These are phyloP conservation scores for Boletus tomentosulus DNA, from an alignment of 768 basidiomycete species.

Conservation along the genomic window DNA sequence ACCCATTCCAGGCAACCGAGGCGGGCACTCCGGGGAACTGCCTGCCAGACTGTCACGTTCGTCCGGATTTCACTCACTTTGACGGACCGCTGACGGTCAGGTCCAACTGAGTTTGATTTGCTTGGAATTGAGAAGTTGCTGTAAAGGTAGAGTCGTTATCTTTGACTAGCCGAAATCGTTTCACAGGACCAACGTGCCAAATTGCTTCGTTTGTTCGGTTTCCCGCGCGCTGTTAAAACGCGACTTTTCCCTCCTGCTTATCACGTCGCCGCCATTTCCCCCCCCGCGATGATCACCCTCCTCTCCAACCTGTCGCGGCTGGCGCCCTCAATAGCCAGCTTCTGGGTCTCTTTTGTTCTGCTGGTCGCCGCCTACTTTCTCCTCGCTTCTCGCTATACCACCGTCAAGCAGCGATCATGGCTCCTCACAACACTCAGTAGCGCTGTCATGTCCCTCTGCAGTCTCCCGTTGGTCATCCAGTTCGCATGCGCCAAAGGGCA, in stretches of 20 bases:
- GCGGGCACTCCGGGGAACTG: neutral
- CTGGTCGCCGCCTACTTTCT: conserved; percentile 28
- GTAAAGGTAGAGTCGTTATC: conserved; percentile 18
- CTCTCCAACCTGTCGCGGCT: conserved; percentile 14
- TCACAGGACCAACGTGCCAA: conserved; percentile 25
- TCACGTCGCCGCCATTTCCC: conserved; percentile 21
- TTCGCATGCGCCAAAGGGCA: conserved; percentile 24
- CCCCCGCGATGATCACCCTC: conserved; percentile 21
- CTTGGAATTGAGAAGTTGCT: conserved; percentile 6
- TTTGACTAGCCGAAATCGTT: conserved; percentile 13
- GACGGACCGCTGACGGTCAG: neutral
- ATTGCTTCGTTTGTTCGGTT: conserved; percentile 12
- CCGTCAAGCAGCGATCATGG: conserved; percentile 44
- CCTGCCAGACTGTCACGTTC: conserved; percentile 14
- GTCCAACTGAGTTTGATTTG: neutral
- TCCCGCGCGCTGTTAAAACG: conserved; percentile 21
- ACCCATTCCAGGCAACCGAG: neutral
- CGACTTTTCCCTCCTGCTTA: conserved; percentile 6
- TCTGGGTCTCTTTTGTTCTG: conserved; percentile 15
- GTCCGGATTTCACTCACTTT: conserved; percentile 1
- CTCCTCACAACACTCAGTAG: conserved; percentile 42
- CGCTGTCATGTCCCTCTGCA: conserved; percentile 37
- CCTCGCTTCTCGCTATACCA: conserved; percentile 28
- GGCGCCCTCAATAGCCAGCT: conserved; percentile 19
- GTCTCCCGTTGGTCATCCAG: conserved; percentile 38